Evolutionary conservation across 1,139 yeast species (phyloP).

Genomic region (Diutina mesorugosa): DNA sequence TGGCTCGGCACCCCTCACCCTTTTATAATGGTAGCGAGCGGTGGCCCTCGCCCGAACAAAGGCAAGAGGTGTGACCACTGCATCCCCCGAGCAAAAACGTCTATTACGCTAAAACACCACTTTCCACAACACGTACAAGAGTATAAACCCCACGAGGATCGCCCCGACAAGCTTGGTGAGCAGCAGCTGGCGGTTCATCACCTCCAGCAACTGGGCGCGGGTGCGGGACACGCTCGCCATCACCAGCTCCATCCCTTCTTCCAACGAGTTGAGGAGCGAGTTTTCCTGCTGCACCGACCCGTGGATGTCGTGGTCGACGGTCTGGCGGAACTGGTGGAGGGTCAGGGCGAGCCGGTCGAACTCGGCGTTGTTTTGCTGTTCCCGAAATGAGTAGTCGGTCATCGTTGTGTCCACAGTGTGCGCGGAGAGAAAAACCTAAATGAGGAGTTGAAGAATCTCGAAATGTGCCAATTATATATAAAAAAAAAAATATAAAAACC

Average conservation of each 20-base stretch:
- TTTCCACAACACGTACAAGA: conserved; percentile 7
- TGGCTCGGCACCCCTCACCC: neutral
- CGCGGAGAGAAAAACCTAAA: neutral
- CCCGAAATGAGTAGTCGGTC: conserved; percentile 13
- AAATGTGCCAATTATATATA: no score
- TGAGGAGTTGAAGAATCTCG: no score
- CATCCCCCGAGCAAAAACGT: neutral
- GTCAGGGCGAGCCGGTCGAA: conserved; percentile 34
- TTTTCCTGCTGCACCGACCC: conserved; percentile 27
- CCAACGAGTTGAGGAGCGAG: neutral
- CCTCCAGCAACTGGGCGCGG: conserved; percentile 14
- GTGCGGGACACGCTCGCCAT: neutral
- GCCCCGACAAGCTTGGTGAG: conserved; percentile 21
- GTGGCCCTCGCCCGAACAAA: neutral
- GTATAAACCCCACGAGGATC: conserved; percentile 6
- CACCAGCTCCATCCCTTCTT: neutral
- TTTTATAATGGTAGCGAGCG: neutral
- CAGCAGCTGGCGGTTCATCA: conserved; percentile 32
- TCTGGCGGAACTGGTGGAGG: conserved; percentile 29
- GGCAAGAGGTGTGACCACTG: neutral
- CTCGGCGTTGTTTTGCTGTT: conserved; percentile 30
- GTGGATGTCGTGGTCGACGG: conserved; percentile 32
- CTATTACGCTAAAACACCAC: conserved; percentile 2
- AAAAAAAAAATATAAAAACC: neutral
- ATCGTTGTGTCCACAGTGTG: neutral